Evolutionary conservation across 2,329 filamentous ascomycete species (phyloP).

Genomic region (Geosmithia putterillii): DNA sequence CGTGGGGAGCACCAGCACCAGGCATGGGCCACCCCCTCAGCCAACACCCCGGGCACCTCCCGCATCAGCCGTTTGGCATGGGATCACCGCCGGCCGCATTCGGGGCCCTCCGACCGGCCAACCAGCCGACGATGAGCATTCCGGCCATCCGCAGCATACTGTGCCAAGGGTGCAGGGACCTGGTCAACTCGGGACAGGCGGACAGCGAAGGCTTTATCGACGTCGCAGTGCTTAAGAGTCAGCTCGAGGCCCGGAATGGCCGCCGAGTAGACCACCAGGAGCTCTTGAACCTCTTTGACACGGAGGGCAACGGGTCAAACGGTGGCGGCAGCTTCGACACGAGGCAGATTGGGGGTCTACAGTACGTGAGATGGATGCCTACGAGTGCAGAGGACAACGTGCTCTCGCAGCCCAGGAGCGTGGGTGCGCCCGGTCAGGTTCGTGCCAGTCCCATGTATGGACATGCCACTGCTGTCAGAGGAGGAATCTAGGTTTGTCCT

Average conservation of each 20-base stretch:
- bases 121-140: background rate
- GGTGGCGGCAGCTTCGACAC: constrained; percentile 82
- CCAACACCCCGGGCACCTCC: constrained; percentile 11
- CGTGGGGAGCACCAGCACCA: constrained; percentile 15
- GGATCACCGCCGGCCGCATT: constrained; percentile 16
- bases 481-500: constrained; percentile 18
- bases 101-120: constrained; percentile 12
- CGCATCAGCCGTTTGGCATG: constrained; percentile 17
- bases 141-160: constrained; percentile 61
- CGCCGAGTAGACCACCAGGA: constrained; percentile 42
- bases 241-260: constrained; percentile 44
- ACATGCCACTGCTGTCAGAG: constrained; percentile 16
- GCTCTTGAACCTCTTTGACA: constrained; percentile 76
- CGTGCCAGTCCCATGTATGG: constrained; percentile 52
- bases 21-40: background rate
- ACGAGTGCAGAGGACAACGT: constrained; percentile 29
- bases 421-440: constrained; percentile 55
- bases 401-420: constrained; percentile 25
- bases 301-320: constrained; percentile 74
- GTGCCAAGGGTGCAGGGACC: constrained; percentile 63
- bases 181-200: constrained; percentile 23
- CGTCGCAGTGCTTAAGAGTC: constrained; percentile 53
- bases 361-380: constrained; percentile 41
- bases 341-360: constrained; percentile 35
- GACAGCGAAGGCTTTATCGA: constrained; percentile 56